These are phyloP conservation scores for Petrea volubilis DNA, from an alignment of 257 asterid species.

Conservation along the genomic window DNA sequence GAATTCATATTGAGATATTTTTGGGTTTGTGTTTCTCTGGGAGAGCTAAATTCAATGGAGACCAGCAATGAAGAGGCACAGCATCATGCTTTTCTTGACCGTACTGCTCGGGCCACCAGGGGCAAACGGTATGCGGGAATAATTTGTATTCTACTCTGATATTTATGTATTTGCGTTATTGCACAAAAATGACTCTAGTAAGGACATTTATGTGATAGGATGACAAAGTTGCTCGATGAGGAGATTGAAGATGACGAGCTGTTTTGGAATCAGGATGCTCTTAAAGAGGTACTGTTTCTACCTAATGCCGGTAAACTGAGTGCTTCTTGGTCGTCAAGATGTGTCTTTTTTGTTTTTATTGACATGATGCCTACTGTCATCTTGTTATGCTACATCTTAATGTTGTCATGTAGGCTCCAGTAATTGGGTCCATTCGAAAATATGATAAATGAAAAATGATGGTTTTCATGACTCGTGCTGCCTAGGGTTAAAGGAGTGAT, in stretches of 20 bases:
- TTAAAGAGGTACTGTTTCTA: conserved; percentile 61
- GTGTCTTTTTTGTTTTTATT: background rate
- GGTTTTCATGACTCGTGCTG: background rate
- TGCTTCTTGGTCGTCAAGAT: conserved; percentile 7
- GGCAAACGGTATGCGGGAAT: conserved; percentile 70
- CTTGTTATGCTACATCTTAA: background rate
- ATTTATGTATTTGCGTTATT: conserved; percentile 11
- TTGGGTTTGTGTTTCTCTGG: background rate
- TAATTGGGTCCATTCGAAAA: background rate
- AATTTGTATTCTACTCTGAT: background rate
- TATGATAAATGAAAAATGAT: background rate
- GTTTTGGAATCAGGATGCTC: conserved; percentile 98
- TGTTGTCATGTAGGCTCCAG: background rate
- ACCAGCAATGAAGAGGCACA: conserved; percentile 40
- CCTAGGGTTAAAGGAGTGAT: background rate
- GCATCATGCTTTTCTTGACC: conserved; percentile 61
- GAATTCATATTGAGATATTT: background rate
- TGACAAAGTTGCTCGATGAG: conserved; percentile 86
- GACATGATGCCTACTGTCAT: background rate
- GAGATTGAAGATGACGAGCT: conserved; percentile 86
- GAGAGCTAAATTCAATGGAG: conserved; percentile 45
- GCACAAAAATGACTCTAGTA: conserved; percentile 6
- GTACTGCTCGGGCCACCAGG: conserved; percentile 79
- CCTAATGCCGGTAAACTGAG: background rate
- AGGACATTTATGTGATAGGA: conserved; percentile 51